A percentile compares a stretch with the other conserved stretches of the same genome.
phyloP scores from a whole-genome alignment of 176 grass and related monocot genomes.

The Raddia guianensis region DNA sequence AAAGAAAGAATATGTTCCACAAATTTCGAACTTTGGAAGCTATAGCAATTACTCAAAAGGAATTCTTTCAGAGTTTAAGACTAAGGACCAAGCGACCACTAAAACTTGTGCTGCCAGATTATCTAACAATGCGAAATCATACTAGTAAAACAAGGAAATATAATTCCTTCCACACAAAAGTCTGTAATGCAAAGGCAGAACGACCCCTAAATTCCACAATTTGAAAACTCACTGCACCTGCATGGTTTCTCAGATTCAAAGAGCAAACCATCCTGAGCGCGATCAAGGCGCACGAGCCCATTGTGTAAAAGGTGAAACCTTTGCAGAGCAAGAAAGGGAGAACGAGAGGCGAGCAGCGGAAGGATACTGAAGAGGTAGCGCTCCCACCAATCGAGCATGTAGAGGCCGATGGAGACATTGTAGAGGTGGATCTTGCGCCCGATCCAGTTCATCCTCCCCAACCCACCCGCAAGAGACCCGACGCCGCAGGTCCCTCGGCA shows the following conservation, averaged over 20 bases:
- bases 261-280: neutral
- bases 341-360: slow-evolving; percentile 4
- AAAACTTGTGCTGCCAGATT: neutral
- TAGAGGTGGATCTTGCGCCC: slow-evolving; percentile 85
- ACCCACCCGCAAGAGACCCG: neutral
- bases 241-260: slow-evolving; percentile 14
- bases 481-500: slow-evolving; percentile 28
- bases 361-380: slow-evolving; percentile 97
- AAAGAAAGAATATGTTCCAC: neutral
- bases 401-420: slow-evolving; percentile 87
- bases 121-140: neutral
- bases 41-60: neutral
- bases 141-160: neutral
- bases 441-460: slow-evolving; percentile 74
- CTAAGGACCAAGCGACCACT: neutral
- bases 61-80: neutral
- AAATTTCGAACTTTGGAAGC: neutral
- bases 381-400: slow-evolving; percentile 99
- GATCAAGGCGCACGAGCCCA: slow-evolving; percentile 6
- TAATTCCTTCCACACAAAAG: neutral
- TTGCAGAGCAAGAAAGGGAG: neutral
- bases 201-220: slow-evolving; percentile 18
- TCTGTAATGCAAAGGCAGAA: neutral
- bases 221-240: neutral
- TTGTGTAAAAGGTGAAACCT: neutral